These are phyloP conservation scores for Nothophytophthora sp. DNA, from an alignment of 352 stramenopile genomes.

Conservation along the genomic window DNA sequence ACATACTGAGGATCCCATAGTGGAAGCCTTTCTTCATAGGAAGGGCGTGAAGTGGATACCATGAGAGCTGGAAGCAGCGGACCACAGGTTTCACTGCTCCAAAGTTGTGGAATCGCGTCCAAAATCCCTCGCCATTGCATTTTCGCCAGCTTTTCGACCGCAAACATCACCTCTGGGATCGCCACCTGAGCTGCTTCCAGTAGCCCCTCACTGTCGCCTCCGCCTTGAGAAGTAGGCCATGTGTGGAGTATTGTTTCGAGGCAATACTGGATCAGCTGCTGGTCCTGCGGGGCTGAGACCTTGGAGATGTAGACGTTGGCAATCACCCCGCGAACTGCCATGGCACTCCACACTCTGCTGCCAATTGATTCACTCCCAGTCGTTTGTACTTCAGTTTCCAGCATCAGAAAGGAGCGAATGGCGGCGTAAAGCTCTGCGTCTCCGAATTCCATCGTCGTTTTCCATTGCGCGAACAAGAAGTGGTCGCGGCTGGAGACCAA, in stretches of 20 bases:
- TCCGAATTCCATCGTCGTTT: conserved; percentile 24
- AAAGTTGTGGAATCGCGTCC: conserved; percentile 7
- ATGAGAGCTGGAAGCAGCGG: conserved; percentile 1
- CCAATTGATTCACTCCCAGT: not conserved
- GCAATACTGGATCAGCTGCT: conserved; percentile 27
- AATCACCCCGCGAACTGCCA: conserved; percentile 19
- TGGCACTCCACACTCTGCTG: conserved; percentile 8
- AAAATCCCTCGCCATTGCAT: conserved; percentile 21
- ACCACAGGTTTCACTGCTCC: conserved; percentile 14
- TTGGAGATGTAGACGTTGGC: conserved; percentile 31
- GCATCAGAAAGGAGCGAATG: conserved; percentile 7
- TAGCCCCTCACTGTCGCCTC: not conserved
- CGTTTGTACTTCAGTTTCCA: conserved; percentile 4
- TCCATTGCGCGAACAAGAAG: conserved; percentile 26
- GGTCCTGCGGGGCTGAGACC: conserved; percentile 18
- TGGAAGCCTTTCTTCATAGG: conserved; percentile 1
- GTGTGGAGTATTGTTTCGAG: conserved; percentile 19
- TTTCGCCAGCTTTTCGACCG: conserved; percentile 13
- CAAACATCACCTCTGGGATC: conserved; percentile 23
- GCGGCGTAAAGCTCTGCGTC: conserved; percentile 8
- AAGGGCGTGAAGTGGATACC: no score
- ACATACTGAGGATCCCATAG: conserved; percentile 17
- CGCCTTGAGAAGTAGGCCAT: conserved; percentile 10
- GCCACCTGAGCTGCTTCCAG: conserved; percentile 4
- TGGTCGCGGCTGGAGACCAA: conserved; percentile 21